These are phyloP conservation scores for Pseudophaeomoniella oleicola DNA, from an alignment of 2,329 filamentous ascomycete genomes.

Conservation along the genomic window DNA sequence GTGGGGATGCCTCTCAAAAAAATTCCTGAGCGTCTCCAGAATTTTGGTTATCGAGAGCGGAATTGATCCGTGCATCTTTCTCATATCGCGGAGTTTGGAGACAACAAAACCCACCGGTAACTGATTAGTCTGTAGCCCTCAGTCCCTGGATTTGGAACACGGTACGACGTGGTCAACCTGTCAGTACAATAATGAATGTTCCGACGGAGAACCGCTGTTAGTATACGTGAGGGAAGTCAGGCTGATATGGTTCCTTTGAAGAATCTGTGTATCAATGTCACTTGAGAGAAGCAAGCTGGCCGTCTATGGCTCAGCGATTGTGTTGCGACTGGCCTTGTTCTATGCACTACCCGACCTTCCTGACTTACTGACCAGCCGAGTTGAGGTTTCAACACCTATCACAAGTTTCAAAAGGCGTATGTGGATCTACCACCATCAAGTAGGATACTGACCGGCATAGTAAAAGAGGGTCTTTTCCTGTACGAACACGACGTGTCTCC, in stretches of 20 bases:
- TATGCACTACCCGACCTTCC: slow-evolving; percentile 69
- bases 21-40: neutral
- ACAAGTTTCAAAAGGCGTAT: slow-evolving; percentile 93
- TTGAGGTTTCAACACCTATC: slow-evolving; percentile 92
- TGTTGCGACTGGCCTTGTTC: slow-evolving; percentile 67
- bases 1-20: neutral
- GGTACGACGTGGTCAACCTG: too few species aligned
- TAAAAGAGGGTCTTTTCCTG: slow-evolving; percentile 91
- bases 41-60: neutral
- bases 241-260: too few species aligned
- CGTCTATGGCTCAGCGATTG: slow-evolving; percentile 62
- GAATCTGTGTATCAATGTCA: too few species aligned
- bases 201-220: too few species aligned
- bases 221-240: too few species aligned
- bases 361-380: slow-evolving; percentile 72
- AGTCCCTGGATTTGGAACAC: too few species aligned
- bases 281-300: slow-evolving; percentile 45
- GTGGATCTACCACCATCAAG: slow-evolving; percentile 4
- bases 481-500: slow-evolving; percentile 94
- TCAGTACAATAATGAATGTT: too few species aligned
- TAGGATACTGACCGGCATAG: slow-evolving; percentile 27
- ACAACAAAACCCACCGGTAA: neutral
- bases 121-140: too few species aligned
- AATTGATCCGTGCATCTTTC: neutral
- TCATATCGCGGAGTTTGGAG: neutral